Evolutionary conservation across 1,139 yeast genomes (phyloP).

Genomic region (Magnusiomyces tetraspermus): DNA sequence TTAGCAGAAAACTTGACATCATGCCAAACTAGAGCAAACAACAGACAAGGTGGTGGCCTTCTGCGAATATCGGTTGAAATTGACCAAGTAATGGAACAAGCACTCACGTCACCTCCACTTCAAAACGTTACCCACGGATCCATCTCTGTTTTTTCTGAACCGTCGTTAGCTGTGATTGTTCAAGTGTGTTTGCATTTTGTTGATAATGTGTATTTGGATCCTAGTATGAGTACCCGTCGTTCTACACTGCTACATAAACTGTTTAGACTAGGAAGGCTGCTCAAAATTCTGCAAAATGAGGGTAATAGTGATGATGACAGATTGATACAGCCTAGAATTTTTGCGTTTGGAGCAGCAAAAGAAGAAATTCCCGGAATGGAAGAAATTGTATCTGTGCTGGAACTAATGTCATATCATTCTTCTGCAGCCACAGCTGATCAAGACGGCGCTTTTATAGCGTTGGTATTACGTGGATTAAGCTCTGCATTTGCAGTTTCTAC

Average conservation of each 20-base stretch:
- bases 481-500: slow-evolving; percentile 51
- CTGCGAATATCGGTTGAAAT: background rate
- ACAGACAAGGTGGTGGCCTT: background rate
- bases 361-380: slow-evolving; percentile 40
- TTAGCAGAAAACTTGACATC: background rate
- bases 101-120: background rate
- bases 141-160: slow-evolving; percentile 32
- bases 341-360: slow-evolving; percentile 32
- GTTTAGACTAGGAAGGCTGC: slow-evolving; percentile 26
- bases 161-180: slow-evolving; percentile 44
- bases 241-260: slow-evolving; percentile 48
- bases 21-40: background rate
- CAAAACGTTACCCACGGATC: slow-evolving; percentile 7
- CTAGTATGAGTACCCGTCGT: slow-evolving; percentile 56
- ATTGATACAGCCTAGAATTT: slow-evolving; percentile 35
- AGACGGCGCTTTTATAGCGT: slow-evolving; percentile 87
- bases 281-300: slow-evolving; percentile 23
- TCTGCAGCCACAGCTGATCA: slow-evolving; percentile 47
- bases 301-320: too few relatives aligned
- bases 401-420: slow-evolving; percentile 32
- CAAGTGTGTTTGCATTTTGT: slow-evolving; percentile 55
- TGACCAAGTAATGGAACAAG: background rate
- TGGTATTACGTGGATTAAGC: slow-evolving; percentile 68
- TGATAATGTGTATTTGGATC: slow-evolving; percentile 57
- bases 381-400: slow-evolving; percentile 43